phyloP scores from a whole-genome alignment of 306 rosid species.

The Phaseolus lunatus region DNA sequence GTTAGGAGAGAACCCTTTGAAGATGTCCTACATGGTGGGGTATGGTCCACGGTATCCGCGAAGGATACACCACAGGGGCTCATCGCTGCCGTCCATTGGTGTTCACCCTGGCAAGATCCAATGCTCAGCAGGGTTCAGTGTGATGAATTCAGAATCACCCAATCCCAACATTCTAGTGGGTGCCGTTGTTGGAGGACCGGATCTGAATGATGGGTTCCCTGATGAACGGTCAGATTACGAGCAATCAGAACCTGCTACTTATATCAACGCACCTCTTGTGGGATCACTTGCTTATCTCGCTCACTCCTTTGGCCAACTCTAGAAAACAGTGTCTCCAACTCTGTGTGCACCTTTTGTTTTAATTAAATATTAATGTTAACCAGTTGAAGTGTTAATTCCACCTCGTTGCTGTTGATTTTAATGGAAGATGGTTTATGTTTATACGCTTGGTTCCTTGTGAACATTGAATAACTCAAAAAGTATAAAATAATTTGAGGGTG shows the following conservation, averaged over 20 bases:
- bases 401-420: neutral
- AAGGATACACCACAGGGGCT: conserved; percentile 93
- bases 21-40: conserved; percentile 97
- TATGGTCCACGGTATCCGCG: conserved; percentile 80
- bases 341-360: neutral
- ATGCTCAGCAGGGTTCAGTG: conserved; percentile 74
- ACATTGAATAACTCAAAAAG: neutral
- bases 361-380: neutral
- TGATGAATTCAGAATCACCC: conserved; percentile 69
- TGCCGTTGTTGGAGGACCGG: conserved; percentile 88
- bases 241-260: conserved; percentile 93
- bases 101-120: conserved; percentile 79
- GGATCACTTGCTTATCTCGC: conserved; percentile 78
- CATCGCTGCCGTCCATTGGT: conserved; percentile 72
- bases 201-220: conserved; percentile 69
- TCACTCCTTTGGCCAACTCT: conserved; percentile 70
- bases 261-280: conserved; percentile 85
- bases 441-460: neutral
- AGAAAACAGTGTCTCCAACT: conserved; percentile 12
- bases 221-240: conserved; percentile 79
- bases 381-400: conserved; percentile 18
- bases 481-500: neutral
- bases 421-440: conserved; percentile 4
- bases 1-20: conserved; percentile 86
- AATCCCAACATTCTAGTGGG: conserved; percentile 78